Percentiles rank a stretch among this genome's conserved stretches.
phyloP scores from a whole-genome alignment of 139 green algal species.

The Coelastrella sp. region DNA sequence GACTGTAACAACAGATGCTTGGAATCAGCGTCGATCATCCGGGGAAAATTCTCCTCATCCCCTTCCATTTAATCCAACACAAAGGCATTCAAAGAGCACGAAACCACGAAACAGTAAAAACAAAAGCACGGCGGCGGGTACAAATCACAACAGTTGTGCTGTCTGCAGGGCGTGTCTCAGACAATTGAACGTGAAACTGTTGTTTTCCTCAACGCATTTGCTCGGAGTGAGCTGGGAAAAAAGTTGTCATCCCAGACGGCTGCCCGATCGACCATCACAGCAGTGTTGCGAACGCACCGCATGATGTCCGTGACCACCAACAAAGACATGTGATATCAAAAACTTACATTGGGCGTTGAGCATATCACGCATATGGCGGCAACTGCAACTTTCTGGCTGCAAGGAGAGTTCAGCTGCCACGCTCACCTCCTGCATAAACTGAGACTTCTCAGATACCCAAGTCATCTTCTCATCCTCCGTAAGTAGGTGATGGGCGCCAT shows the following conservation, averaged over 20 bases:
- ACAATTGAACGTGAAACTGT: constrained; percentile 44
- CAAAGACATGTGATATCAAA: too few relatives aligned
- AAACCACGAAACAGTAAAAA: not conserved
- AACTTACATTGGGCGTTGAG: too few relatives aligned
- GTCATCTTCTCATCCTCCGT: too few relatives aligned
- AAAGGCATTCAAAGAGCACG: constrained; percentile 7
- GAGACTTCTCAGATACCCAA: too few relatives aligned
- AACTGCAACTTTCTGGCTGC: too few relatives aligned
- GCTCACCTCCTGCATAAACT: too few relatives aligned
- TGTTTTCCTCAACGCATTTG: constrained; percentile 56
- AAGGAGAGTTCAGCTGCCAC: too few relatives aligned
- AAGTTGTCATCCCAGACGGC: constrained; percentile 50
- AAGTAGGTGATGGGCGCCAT: not conserved
- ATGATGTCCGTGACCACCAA: too few relatives aligned
- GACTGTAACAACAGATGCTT: constrained; percentile 44
- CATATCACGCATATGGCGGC: too few relatives aligned
- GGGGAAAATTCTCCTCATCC: constrained; percentile 65
- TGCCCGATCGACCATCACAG: not conserved
- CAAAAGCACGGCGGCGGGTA: not conserved
- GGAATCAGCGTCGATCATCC: constrained; percentile 65
- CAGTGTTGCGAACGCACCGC: too few relatives aligned
- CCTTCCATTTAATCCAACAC: constrained; percentile 33
- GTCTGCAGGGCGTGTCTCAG: constrained; percentile 41
- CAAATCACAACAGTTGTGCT: not conserved
- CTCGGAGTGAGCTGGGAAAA: constrained; percentile 71